Conservation (phyloP, 2,329 filamentous ascomycete species). For the Phoma herbarum region DNA sequence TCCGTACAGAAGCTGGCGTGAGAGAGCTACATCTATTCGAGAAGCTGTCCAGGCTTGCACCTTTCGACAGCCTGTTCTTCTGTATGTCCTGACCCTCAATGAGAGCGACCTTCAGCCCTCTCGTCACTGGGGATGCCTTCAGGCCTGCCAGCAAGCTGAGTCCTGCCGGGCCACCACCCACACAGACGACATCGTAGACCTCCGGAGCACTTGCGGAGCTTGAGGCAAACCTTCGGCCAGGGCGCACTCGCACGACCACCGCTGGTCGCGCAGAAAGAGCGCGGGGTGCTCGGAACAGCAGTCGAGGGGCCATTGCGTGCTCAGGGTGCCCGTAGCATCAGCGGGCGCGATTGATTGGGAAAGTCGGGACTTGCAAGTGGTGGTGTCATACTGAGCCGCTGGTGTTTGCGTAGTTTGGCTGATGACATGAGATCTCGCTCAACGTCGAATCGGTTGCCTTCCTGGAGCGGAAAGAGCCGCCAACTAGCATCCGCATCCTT, state of each 20-base stretch:
- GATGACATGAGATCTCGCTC: conserved; percentile 20
- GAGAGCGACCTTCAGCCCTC: conserved; percentile 82
- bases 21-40: conserved; percentile 97
- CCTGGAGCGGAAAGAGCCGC: conserved; percentile 14
- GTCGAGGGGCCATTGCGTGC: conserved; percentile 47
- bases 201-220: conserved; percentile 61
- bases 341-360: conserved; percentile 21
- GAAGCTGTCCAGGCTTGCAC: conserved; percentile 71
- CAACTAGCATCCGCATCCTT: conserved; percentile 14
- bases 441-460: conserved; percentile 17
- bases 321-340: conserved; percentile 31
- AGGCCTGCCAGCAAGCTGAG: conserved; percentile 67
- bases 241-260: conserved; percentile 26
- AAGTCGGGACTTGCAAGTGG: conserved; percentile 22
- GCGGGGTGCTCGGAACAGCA: conserved; percentile 32
- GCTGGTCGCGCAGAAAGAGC: conserved; percentile 24
- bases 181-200: conserved; percentile 91
- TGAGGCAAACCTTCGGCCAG: conserved; percentile 44
- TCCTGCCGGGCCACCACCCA: conserved; percentile 88
- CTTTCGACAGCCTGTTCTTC: conserved; percentile 72
- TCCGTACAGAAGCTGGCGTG: conserved; percentile 85
- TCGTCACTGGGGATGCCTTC: conserved; percentile 74
- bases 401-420: conserved; percentile 38
- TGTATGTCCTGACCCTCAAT: conserved; percentile 88
- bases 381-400: conserved; percentile 36